A percentile compares a stretch with the other conserved stretches of the same genome.
phyloP scores from a whole-genome alignment of 1,284 basidiomycete genomes.

The Schizophyllum amplum region DNA sequence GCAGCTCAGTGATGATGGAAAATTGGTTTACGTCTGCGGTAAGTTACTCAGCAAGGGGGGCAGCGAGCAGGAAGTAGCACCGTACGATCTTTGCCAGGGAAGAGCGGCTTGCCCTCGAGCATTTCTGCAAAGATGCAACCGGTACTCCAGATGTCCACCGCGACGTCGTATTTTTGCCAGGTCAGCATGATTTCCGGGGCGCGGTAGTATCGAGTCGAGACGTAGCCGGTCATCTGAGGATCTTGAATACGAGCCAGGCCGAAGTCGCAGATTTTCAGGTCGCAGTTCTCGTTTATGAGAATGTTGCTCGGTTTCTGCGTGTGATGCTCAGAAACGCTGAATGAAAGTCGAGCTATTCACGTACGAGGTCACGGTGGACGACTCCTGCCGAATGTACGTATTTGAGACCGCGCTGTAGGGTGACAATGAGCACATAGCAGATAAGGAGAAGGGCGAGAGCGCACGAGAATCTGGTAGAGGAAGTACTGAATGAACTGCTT shows the following conservation, averaged over 20 bases:
- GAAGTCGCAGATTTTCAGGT: conserved; percentile 98
- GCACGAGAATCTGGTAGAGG: conserved; percentile 93
- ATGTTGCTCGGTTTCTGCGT: conserved; percentile 96
- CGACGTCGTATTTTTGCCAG: conserved; percentile 99
- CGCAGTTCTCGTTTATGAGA: conserved; percentile 99
- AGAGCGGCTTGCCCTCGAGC: conserved; percentile 97
- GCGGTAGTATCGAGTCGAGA: conserved; percentile 97
- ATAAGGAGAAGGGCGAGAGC: conserved; percentile 19
- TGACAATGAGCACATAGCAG: conserved; percentile 4
- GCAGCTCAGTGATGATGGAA: conserved; percentile 97
- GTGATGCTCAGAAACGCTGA: conserved; percentile 7
- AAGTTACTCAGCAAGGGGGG: conserved; percentile 8
- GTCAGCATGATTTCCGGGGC: conserved; percentile 99
- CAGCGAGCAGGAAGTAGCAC: conserved; percentile 17
- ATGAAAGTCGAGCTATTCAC: conserved; percentile 19
- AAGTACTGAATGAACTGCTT: conserved; percentile 99
- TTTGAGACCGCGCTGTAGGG: conserved; percentile 84
- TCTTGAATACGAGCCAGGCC: conserved; percentile 95
- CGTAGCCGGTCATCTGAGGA: conserved; percentile 99
- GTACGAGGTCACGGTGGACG: conserved; percentile 90
- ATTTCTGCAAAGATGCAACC: conserved; percentile 99
- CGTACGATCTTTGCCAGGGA: conserved; percentile 97
- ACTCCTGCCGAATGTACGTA: conserved; percentile 99
- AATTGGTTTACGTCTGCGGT: conserved; percentile 95
- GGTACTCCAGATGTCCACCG: conserved; percentile 98